phyloP scores from a whole-genome alignment of 2,329 filamentous ascomycete species.

The Tricladium varicosporioides region DNA sequence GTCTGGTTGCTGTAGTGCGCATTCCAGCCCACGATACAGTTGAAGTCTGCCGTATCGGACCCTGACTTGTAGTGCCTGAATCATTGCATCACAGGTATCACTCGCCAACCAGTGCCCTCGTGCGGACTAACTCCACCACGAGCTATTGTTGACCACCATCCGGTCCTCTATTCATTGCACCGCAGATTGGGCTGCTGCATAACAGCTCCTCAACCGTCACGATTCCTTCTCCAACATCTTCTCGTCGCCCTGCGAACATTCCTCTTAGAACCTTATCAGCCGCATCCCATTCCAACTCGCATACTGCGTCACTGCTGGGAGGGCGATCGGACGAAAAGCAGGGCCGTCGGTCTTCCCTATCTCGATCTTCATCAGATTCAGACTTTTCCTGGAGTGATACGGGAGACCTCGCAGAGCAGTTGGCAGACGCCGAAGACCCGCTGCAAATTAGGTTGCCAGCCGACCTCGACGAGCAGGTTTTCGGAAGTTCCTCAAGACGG shows the following conservation, averaged over 20 bases:
- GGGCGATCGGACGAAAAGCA: constrained; percentile 42
- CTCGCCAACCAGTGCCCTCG: too few species aligned
- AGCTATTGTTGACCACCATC: background rate
- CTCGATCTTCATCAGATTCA: constrained; percentile 58
- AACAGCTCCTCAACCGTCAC: constrained; percentile 77
- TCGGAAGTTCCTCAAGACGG: constrained; percentile 50
- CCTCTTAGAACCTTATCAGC: constrained; percentile 72
- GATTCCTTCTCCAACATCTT: constrained; percentile 73
- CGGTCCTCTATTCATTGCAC: constrained; percentile 1
- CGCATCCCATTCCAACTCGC: constrained; percentile 34
- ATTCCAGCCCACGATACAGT: too few species aligned
- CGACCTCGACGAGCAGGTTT: constrained; percentile 61
- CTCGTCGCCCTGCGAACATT: constrained; percentile 77
- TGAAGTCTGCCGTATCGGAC: too few species aligned
- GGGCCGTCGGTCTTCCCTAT: constrained; percentile 41
- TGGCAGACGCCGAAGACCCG: constrained; percentile 79
- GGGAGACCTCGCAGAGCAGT: constrained; percentile 90
- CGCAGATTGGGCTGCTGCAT: constrained; percentile 63
- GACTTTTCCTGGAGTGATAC: constrained; percentile 91
- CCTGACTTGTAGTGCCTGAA: too few species aligned
- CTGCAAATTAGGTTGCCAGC: constrained; percentile 67
- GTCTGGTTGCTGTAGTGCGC: too few species aligned
- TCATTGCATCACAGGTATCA: too few species aligned
- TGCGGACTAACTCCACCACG: too few species aligned
- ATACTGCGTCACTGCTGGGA: constrained; percentile 47